Percentiles rank a stretch among this genome's conserved stretches.
These are phyloP conservation scores for Coemansia sp. DNA, from an alignment of 192 early-diverging fungal species.

Conservation along the genomic window DNA sequence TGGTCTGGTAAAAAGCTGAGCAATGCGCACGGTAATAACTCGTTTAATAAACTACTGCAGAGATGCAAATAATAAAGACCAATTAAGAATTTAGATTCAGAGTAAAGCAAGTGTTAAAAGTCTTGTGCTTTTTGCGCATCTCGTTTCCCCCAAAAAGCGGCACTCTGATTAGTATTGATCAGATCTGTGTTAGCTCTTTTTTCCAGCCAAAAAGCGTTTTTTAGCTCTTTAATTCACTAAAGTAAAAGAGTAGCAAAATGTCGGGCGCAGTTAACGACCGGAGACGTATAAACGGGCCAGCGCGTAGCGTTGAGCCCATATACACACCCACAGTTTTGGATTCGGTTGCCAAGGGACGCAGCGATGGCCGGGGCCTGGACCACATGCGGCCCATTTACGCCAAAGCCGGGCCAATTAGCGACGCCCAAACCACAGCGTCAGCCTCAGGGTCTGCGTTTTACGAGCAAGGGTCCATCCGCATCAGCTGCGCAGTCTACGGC, in stretches of 20 bases:
- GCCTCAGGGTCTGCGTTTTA: slow-evolving; percentile 54
- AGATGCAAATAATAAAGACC: slow-evolving; percentile 12
- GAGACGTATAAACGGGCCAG: slow-evolving; percentile 47
- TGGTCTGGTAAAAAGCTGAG: neutral
- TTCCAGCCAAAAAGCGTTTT: neutral
- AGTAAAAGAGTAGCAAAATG: slow-evolving; percentile 16
- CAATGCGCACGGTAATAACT: neutral
- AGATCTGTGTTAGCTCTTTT: neutral
- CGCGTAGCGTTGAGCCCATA: slow-evolving; percentile 52
- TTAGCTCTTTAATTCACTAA: neutral
- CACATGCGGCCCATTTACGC: slow-evolving; percentile 48
- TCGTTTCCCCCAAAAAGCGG: neutral
- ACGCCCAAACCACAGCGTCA: slow-evolving; percentile 20
- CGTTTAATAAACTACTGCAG: neutral
- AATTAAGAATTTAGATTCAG: slow-evolving; percentile 1
- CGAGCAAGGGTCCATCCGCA: slow-evolving; percentile 53
- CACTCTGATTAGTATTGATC: neutral
- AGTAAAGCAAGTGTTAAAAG: neutral
- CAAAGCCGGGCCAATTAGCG: slow-evolving; percentile 35
- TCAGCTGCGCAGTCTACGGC: slow-evolving; percentile 55
- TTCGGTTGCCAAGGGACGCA: slow-evolving; percentile 19
- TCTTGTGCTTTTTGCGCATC: neutral
- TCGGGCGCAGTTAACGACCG: slow-evolving; percentile 39
- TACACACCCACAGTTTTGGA: slow-evolving; percentile 14
- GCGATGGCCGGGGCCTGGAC: slow-evolving; percentile 35